Conservation (phyloP, 805 yeast species). For the Spathaspora boniae region DNA sequence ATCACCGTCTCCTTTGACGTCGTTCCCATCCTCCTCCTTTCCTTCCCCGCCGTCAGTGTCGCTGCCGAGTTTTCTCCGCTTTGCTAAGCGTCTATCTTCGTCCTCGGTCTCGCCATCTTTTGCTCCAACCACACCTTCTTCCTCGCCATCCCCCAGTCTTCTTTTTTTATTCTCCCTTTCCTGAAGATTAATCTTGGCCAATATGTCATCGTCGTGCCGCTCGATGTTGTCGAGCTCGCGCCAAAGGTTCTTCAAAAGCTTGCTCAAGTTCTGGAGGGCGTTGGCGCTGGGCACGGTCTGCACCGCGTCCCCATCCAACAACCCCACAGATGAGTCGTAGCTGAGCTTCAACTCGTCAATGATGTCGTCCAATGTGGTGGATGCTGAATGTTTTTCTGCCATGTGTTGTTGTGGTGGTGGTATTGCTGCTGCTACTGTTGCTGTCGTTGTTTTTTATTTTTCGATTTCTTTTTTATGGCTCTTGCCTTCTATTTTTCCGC, state of each 20-base stretch:
- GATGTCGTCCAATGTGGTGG: constrained; percentile 48
- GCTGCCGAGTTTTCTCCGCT: constrained; percentile 2
- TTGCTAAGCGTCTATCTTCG: constrained; percentile 6
- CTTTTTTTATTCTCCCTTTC: constrained; percentile 8
- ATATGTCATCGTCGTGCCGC: constrained; percentile 24
- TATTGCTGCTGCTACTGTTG: not conserved
- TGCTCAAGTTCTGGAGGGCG: constrained; percentile 42
- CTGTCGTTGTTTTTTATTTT: constrained; percentile 1
- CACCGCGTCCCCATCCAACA: constrained; percentile 56
- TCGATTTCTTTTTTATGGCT: not conserved
- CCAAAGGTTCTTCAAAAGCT: constrained; percentile 38
- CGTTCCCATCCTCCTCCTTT: constrained; percentile 8
- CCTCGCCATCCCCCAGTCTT: constrained; percentile 7
- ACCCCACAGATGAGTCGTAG: constrained; percentile 58
- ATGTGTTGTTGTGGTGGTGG: not conserved
- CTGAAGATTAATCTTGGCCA: constrained; percentile 17
- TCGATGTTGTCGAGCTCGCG: constrained; percentile 35
- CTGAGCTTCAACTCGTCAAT: constrained; percentile 49
- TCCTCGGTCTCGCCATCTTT: constrained; percentile 7
- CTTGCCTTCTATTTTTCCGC: not conserved
- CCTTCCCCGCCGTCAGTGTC: not conserved
- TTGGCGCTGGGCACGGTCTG: constrained; percentile 40
- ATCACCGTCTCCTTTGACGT: constrained; percentile 5
- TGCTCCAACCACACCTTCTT: constrained; percentile 4
- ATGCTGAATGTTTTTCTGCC: constrained; percentile 23